Percentiles rank a stretch among this genome's conserved stretches.
phyloP scores from a whole-genome alignment of 2,329 filamentous ascomycete species.

The Pyrenophora graminea region DNA sequence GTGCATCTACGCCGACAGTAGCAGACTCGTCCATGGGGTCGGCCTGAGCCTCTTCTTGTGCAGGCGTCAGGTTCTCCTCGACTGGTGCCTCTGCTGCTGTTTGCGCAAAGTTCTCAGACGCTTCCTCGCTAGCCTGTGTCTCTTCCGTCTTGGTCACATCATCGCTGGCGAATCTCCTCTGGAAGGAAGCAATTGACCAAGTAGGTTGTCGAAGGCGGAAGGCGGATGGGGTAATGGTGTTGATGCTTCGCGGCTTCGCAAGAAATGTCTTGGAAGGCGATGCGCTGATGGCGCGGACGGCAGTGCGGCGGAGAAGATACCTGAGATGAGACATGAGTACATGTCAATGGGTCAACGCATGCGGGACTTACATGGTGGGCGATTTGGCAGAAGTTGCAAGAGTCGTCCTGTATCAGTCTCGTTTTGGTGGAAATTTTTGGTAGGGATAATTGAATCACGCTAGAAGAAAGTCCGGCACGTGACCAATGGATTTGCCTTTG shows the following conservation, averaged over 20 bases:
- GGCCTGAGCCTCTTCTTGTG: conserved; percentile 32
- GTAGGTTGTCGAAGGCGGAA: conserved; percentile 45
- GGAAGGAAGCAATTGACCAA: conserved; percentile 47
- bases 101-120: conserved; percentile 38
- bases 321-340: conserved; percentile 44
- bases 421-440: conserved; percentile 13
- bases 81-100: conserved; percentile 42
- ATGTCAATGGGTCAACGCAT: not conserved
- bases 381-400: not conserved
- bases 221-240: conserved; percentile 36
- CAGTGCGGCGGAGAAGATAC: conserved; percentile 63
- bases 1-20: conserved; percentile 33
- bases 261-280: conserved; percentile 52
- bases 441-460: conserved; percentile 5
- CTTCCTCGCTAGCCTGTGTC: conserved; percentile 18
- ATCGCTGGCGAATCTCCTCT: conserved; percentile 56
- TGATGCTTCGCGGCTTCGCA: conserved; percentile 47
- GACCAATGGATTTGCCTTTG: not conserved
- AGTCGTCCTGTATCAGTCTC: not conserved
- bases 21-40: conserved; percentile 31
- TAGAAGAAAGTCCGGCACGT: conserved; percentile 6
- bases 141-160: conserved; percentile 46
- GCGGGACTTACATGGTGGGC: conserved; percentile 24
- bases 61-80: conserved; percentile 39
- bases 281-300: conserved; percentile 58